phyloP scores from a whole-genome alignment of 371 early-diverging fungal genomes.

The Mucor saturninus region DNA sequence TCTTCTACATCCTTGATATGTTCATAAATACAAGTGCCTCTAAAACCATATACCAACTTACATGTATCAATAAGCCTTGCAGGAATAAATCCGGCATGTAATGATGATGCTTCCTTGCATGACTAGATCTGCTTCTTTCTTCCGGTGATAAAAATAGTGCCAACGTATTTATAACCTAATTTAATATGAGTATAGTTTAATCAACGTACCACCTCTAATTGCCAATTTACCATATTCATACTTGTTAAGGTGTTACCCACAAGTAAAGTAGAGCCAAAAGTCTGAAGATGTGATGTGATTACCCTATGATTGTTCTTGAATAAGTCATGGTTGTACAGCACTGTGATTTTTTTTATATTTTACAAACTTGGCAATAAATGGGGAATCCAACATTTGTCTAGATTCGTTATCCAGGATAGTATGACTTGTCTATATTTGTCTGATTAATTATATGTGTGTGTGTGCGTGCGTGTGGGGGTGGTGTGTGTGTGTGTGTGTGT shows the following conservation, averaged over 20 bases:
- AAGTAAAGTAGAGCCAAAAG: conserved; percentile 58
- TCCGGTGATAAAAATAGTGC: conserved; percentile 57
- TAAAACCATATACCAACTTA: background rate
- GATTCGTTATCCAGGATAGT: conserved; percentile 58
- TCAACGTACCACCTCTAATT: too few relatives aligned
- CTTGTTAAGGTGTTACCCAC: conserved; percentile 59
- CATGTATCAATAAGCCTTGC: conserved; percentile 55
- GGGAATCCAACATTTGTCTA: conserved; percentile 56
- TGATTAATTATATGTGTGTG: too few relatives aligned
- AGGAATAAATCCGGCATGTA: conserved; percentile 62
- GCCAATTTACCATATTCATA: conserved; percentile 58
- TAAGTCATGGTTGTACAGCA: conserved; percentile 12
- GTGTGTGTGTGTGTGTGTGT: too few relatives aligned
- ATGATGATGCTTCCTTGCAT: conserved; percentile 62
- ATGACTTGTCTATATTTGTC: conserved; percentile 47
- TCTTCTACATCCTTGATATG: conserved; percentile 37
- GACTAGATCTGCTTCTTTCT: conserved; percentile 62
- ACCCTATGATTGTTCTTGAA: conserved; percentile 32
- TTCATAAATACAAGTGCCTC: background rate
- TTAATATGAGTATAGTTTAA: background rate
- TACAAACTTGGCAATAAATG: conserved; percentile 57
- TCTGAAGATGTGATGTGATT: conserved; percentile 64
- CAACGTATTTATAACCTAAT: conserved; percentile 62
- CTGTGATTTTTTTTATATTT: conserved; percentile 3
- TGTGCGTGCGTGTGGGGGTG: too few relatives aligned